Evolutionary conservation across 257 asterid species (phyloP).

Genomic region (Catharanthus roseus): DNA sequence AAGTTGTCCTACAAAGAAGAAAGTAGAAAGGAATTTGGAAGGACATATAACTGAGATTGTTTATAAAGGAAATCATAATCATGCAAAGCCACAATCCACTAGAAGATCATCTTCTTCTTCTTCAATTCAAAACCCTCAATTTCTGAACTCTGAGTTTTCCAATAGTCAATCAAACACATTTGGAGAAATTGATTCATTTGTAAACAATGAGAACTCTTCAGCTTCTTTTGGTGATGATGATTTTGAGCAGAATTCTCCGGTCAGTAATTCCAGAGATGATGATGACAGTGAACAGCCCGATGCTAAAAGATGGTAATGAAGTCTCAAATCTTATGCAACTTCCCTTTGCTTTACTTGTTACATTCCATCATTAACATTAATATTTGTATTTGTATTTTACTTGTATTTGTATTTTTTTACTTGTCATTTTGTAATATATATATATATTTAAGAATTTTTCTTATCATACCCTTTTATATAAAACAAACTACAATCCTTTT

Average conservation of each 20-base stretch:
- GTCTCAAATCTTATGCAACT: too few relatives aligned
- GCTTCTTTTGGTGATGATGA: constrained; percentile 86
- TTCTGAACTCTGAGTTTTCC: constrained; percentile 27
- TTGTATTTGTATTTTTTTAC: too few relatives aligned
- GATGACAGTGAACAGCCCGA: constrained; percentile 72
- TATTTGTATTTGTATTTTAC: too few relatives aligned
- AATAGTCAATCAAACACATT: constrained; percentile 30
- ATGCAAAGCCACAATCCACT: constrained; percentile 83
- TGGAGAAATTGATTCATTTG: constrained; percentile 37
- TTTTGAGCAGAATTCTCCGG: constrained; percentile 60
- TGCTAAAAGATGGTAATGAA: constrained; percentile 76
- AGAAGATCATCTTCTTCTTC: constrained; percentile 62
- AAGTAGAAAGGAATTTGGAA: constrained; percentile 68
- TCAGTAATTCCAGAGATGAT: constrained; percentile 62
- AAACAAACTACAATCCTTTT: too few relatives aligned
- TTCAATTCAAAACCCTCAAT: constrained; percentile 30
- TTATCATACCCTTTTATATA: too few relatives aligned
- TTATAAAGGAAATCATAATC: constrained; percentile 84
- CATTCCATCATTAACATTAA: too few relatives aligned
- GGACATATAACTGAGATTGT: constrained; percentile 88
- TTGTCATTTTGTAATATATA: too few relatives aligned
- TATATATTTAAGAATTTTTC: too few relatives aligned
- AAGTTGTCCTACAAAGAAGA: constrained; percentile 84
- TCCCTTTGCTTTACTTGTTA: too few relatives aligned
- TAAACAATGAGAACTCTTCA: constrained; percentile 59